Evolutionary conservation across 2,329 filamentous ascomycete genomes (phyloP).

Genomic region (Fusarium sp.): DNA sequence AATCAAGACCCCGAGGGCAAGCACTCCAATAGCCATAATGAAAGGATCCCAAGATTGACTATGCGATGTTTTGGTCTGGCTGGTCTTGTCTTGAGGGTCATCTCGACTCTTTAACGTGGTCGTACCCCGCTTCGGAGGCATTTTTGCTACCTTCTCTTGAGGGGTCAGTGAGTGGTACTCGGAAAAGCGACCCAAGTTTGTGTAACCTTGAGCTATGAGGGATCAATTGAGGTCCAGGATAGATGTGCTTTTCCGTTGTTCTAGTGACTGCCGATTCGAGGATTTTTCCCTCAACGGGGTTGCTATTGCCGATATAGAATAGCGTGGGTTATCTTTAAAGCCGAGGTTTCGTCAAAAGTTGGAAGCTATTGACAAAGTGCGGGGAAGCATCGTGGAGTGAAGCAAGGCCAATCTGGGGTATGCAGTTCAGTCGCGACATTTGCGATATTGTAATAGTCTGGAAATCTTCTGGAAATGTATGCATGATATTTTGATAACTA

Average conservation of each 20-base stretch:
- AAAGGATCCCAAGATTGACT: not conserved
- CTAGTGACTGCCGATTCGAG: not conserved
- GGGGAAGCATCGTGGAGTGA: not conserved
- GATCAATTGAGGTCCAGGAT: not conserved
- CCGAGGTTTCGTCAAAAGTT: not conserved
- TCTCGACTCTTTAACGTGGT: not conserved
- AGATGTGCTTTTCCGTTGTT: not conserved
- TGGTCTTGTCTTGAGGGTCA: not conserved
- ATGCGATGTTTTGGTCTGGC: no score
- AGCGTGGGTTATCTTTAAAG: not conserved
- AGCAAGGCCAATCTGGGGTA: not conserved
- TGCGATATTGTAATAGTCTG: not conserved
- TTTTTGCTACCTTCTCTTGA: not conserved
- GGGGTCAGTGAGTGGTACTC: not conserved
- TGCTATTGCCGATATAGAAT: not conserved
- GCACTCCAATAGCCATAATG: slow-evolving; percentile 5
- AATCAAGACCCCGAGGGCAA: slow-evolving; percentile 8
- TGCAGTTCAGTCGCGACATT: not conserved
- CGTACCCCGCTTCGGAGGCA: slow-evolving; percentile 30
- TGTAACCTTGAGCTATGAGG: not conserved
- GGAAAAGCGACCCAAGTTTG: not conserved
- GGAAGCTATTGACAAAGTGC: not conserved
- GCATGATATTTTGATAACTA: no score
- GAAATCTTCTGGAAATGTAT: no score
- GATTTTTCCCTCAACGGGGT: not conserved